Evolutionary conservation across 345 rosid genomes (phyloP).

Genomic region (Trapa incisa): DNA sequence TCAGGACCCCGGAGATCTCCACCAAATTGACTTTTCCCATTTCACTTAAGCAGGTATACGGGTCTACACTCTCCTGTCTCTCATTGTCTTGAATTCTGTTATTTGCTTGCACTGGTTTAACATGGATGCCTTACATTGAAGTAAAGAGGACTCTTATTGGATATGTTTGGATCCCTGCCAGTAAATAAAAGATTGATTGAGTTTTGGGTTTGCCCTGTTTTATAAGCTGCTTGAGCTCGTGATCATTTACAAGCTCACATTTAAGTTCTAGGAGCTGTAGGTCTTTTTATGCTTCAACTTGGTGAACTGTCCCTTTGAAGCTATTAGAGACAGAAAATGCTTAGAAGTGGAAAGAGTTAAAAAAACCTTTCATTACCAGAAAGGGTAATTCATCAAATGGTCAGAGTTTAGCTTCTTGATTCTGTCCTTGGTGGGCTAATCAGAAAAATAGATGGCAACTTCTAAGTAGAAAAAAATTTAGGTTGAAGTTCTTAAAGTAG

Average conservation of each 20-base stretch:
- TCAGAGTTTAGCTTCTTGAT: not conserved
- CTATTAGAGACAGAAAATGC: not conserved
- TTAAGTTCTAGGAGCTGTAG: not conserved
- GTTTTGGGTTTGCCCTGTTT: not conserved
- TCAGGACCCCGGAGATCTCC: constrained; percentile 48
- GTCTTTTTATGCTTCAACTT: not conserved
- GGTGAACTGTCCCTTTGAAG: not conserved
- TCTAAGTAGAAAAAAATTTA: not conserved
- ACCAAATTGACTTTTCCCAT: constrained; percentile 69
- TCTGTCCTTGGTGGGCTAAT: not conserved
- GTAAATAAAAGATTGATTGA: not conserved
- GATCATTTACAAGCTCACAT: not conserved
- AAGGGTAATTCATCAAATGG: not conserved
- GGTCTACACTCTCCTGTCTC: not conserved
- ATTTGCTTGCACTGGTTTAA: not conserved
- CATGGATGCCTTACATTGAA: not conserved
- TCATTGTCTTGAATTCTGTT: not conserved
- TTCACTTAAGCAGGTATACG: constrained; percentile 66
- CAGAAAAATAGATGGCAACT: not conserved
- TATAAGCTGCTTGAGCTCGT: not conserved
- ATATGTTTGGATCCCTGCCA: not conserved
- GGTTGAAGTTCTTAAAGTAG: not conserved
- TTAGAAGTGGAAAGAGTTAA: not conserved
- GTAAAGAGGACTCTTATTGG: not conserved
- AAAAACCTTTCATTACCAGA: not conserved